Evolutionary conservation across 208 protist species (phyloP).

Genomic region (Acanthamoeba royreba): DNA sequence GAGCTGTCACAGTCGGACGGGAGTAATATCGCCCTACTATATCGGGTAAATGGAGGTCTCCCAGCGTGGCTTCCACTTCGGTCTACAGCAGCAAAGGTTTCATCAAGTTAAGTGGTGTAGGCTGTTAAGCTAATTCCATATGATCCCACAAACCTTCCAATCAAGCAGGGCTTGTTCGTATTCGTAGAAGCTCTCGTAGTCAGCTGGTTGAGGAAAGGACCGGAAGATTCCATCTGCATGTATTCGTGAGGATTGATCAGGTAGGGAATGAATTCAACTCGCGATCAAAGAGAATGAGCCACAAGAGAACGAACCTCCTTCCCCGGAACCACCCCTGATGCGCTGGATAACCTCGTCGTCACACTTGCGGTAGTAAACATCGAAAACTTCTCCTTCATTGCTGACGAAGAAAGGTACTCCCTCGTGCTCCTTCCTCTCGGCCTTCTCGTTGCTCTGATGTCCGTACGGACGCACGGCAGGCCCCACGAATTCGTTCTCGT

Average conservation of each 20-base stretch:
- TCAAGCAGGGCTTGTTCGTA: conserved; percentile 37
- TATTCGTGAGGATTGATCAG: no score
- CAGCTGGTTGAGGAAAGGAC: background rate
- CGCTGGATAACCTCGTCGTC: background rate
- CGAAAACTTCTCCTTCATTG: background rate
- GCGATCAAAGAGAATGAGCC: no score
- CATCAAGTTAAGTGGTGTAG: no score
- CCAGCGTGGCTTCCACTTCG: background rate
- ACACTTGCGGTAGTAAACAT: conserved; percentile 35
- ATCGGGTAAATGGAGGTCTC: background rate
- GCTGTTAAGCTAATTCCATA: no score
- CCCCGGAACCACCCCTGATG: background rate
- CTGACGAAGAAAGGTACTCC: background rate
- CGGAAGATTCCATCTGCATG: background rate
- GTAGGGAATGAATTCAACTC: background rate
- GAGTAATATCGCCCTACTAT: conserved; percentile 25
- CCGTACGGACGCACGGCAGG: background rate
- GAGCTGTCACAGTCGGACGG: background rate
- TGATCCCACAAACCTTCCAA: conserved; percentile 6
- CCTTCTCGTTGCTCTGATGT: background rate
- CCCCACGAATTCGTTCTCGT: conserved; percentile 13
- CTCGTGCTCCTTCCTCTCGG: background rate
- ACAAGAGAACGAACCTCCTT: background rate
- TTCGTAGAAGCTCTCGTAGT: conserved; percentile 9
- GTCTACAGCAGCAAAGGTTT: no score